Evolutionary conservation across 1,139 yeast species (phyloP), one percentile per base, ranked within the genome.

Genomic region (Blastobotrys illinoisensis): DNA sequence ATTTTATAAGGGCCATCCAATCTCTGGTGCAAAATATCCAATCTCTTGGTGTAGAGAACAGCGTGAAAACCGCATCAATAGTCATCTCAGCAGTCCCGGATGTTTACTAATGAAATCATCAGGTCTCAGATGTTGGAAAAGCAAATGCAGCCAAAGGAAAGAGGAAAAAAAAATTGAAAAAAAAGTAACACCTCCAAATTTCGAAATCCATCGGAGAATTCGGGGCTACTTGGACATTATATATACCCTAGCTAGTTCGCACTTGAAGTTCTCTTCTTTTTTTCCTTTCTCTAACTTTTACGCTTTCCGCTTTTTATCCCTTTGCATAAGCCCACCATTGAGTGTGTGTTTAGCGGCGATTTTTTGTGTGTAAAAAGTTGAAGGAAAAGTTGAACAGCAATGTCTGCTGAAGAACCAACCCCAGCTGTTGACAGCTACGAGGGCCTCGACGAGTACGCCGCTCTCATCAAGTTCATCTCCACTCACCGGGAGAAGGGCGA

Each of bases 391-490:
- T 32, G 40, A 32, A 32, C 40, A 32, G 40, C 40, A 32, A 54
- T 51, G 54, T 50, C 54, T 46, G 54, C 54, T 48, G 54, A 54
- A 47, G 55, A 48, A n/a, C 44, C 48, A 36, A 50, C 48, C 20
- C 50, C 32, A 43, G 50, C 21, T 48, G 51, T 47, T 11, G 44
- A 46, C 54, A 48, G 47, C 20, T 47, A 62, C 50, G 69, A 64
- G 32, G 65, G 65, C 53, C 66, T 67, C 54, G 73, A 69, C 55
- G 73, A 69, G 63, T 69, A 69, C 61, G 67, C 71, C 56, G 70
- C 68, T 43, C 66, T 69, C 53, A 70, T 69, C 55, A 67, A 68
- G 60, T 69, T 56, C 62, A 70, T 69, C 55, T 68, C 71, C 52
- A 65, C 71, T 50, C 68, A 67, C 65, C 69, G 69, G 48, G 72